A percentile compares a stretch with the other conserved stretches of the same genome.
Conservation (phyloP, 2,329 filamentous ascomycete species). For the Tolypocladium guangdongense region DNA sequence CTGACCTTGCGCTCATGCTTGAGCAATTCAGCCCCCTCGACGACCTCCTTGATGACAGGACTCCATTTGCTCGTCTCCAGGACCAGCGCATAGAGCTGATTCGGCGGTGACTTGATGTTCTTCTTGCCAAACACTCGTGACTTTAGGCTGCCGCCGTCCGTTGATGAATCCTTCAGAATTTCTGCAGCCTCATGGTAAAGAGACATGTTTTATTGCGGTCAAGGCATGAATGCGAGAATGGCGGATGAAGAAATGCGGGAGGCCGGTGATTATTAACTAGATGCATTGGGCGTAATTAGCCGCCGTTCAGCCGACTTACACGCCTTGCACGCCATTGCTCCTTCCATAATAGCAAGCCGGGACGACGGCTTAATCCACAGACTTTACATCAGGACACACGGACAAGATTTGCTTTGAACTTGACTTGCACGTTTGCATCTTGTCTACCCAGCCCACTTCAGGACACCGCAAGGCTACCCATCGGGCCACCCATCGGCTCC, state of each 20-base stretch:
- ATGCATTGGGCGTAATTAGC: no score
- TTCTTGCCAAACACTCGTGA: slow-evolving; percentile 71
- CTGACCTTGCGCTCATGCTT: slow-evolving; percentile 74
- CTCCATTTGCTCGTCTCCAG: slow-evolving; percentile 90
- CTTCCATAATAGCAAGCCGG: no score
- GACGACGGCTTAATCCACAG: not conserved
- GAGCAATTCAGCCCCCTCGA: slow-evolving; percentile 69
- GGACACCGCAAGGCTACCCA: not conserved
- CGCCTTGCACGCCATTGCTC: not conserved
- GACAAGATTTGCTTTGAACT: not conserved
- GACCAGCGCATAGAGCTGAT: slow-evolving; percentile 78
- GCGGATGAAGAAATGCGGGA: slow-evolving; percentile 1
- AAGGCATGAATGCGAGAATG: not conserved
- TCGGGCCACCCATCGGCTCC: no score
- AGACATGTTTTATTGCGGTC: slow-evolving; percentile 53
- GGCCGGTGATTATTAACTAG: no score
- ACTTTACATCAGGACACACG: not conserved
- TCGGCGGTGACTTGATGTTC: slow-evolving; percentile 62
- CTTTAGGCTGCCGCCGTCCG: slow-evolving; percentile 68
- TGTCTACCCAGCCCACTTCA: not conserved
- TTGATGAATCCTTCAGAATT: slow-evolving; percentile 48
- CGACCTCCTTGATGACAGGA: slow-evolving; percentile 71
- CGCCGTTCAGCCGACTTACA: slow-evolving; percentile 8
- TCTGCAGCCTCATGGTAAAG: slow-evolving; percentile 87
- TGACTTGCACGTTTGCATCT: no score